Evolutionary conservation across 2,329 filamentous ascomycete genomes (phyloP), one percentile per base, ranked within the genome.

Genomic region (Phaeosphaeriaceae sp.): DNA sequence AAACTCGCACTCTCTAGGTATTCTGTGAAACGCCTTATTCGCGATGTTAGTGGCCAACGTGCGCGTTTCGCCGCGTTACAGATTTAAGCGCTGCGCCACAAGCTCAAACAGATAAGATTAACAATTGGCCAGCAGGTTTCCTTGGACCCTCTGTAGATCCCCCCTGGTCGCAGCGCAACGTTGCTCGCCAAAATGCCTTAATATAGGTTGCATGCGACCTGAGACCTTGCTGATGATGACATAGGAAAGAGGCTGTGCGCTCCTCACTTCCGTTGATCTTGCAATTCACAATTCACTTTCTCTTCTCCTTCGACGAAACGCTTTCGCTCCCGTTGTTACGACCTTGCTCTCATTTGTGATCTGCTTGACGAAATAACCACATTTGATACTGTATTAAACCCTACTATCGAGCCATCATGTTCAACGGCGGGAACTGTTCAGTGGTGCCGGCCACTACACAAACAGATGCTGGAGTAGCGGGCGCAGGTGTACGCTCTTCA

Each of bases 381-480:
- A 16, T 17, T 41, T 32, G 17, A 15, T 13, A 20, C 23, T 8
- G 23, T 26, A 26, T 39, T 39, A 18, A 23, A n/a, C 3, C 6
- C 28, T 8, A 26, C 20, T 6, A 20, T 16, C 16, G 9, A 8
- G 12, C n/a, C n/a, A 52, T 36, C 23, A 60, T 62, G 56, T 26
- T 26, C 11, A 11, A 7, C 6, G 23, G 23, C 23, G 45, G 40
- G 11, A 56, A 76, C 50, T 82, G 79, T 61, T 75, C 72, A 11
- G 57, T 67, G 44, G 72, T 79, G 34, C 82, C 82, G 1, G 60
- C 68, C 5, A 61, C 64, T 3, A 75, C 77, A 4, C 65, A 74
- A 21, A 81, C 82, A 54, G 80, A 86, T 70, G 79, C 83, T 11
- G 79, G 83, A 61, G 79, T 87, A 46, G 82, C 83, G 44, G 81